Percentiles rank a stretch among this genome's conserved stretches.
phyloP scores from a whole-genome alignment of 2,329 filamentous ascomycete species.

The Fusarium marasasianum region DNA sequence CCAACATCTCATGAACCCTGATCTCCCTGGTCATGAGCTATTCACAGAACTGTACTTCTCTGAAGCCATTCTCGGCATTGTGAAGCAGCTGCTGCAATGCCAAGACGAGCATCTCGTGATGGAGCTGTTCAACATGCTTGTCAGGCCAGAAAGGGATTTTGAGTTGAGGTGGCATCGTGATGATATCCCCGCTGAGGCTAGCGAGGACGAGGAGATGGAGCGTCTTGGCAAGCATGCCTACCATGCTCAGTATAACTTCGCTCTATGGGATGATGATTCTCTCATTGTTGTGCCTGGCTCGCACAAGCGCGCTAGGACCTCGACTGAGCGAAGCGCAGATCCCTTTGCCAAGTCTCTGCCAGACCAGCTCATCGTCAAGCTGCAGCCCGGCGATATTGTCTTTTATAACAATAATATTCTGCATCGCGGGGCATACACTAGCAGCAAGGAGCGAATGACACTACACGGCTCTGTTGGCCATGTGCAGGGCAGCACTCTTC shows the following conservation, averaged over 20 bases:
- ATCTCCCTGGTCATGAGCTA: conserved; percentile 66
- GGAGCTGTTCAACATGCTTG: conserved; percentile 88
- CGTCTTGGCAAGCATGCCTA: conserved; percentile 69
- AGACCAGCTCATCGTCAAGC: conserved; percentile 70
- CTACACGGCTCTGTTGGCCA: conserved; percentile 78
- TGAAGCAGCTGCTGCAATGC: conserved; percentile 69
- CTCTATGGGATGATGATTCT: conserved; percentile 78
- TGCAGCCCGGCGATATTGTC: conserved; percentile 79
- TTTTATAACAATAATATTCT: conserved; percentile 94
- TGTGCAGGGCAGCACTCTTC: conserved; percentile 59
- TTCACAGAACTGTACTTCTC: conserved; percentile 81
- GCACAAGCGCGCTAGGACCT: conserved; percentile 76
- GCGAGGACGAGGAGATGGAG: conserved; percentile 71
- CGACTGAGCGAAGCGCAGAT: conserved; percentile 71
- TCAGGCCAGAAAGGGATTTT: conserved; percentile 76
- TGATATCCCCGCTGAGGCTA: conserved; percentile 75
- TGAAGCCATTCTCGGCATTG: conserved; percentile 67
- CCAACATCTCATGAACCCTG: conserved; percentile 83
- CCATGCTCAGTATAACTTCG: conserved; percentile 90
- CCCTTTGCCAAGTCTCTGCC: conserved; percentile 71
- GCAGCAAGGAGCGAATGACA: conserved; percentile 70
- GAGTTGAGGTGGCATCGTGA: conserved; percentile 87
- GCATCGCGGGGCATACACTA: conserved; percentile 74
- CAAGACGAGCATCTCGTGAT: conserved; percentile 75
- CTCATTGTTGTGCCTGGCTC: conserved; percentile 82